phyloP scores from a whole-genome alignment of 768 basidiomycete species.

The Psilocybe sp. region DNA sequence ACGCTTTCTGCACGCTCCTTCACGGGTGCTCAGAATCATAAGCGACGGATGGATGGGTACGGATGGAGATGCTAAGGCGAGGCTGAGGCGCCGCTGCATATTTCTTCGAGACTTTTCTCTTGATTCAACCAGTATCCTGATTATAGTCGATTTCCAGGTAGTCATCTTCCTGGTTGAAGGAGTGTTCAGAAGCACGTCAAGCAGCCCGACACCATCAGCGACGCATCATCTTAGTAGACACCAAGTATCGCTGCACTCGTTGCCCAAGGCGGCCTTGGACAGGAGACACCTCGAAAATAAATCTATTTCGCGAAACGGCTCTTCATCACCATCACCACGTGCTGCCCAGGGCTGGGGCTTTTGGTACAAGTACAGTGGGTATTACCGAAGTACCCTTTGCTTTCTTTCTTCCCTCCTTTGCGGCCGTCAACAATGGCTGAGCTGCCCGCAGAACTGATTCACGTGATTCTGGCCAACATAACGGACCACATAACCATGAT shows the following conservation, averaged over 20 bases:
- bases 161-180: neutral
- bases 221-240: neutral
- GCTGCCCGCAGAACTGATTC: too few species aligned
- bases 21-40: slow-evolving; percentile 16
- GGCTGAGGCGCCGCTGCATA: slow-evolving; percentile 56
- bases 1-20: slow-evolving; percentile 25
- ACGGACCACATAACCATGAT: too few species aligned
- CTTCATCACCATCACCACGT: too few species aligned
- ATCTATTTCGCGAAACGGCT: too few species aligned
- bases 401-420: too few species aligned
- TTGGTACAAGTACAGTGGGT: too few species aligned
- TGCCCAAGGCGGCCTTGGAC: too few species aligned
- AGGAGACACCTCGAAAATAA: too few species aligned
- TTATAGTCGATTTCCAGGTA: neutral
- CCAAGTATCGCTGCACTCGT: neutral
- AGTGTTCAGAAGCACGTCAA: neutral
- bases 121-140: neutral
- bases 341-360: too few species aligned
- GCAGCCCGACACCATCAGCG: neutral
- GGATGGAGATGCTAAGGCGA: slow-evolving; percentile 85
- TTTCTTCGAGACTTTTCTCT: neutral
- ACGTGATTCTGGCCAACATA: too few species aligned
- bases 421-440: too few species aligned
- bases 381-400: too few species aligned
- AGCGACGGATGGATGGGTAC: slow-evolving; percentile 50